A percentile compares a stretch with the other conserved stretches of the same genome.
These are phyloP conservation scores for Lathyrus oleraceus DNA, from an alignment of 306 rosid species.

Conservation along the genomic window DNA sequence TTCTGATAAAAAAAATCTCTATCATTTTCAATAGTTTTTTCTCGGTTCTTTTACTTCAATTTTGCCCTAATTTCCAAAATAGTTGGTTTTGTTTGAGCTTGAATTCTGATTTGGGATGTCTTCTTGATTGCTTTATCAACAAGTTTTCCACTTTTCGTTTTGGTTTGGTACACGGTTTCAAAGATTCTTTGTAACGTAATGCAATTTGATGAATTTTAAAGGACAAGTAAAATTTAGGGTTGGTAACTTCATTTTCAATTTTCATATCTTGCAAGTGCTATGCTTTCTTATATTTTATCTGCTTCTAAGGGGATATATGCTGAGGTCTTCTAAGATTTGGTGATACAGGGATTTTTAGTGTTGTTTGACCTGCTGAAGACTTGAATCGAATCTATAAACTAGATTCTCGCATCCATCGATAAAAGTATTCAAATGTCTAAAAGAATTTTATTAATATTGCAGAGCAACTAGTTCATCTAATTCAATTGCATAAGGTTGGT, in stretches of 20 bases:
- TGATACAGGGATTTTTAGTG: background rate
- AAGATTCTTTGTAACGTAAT: background rate
- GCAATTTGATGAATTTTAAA: constrained; percentile 6
- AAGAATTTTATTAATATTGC: background rate
- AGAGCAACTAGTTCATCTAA: background rate
- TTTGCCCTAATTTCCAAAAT: background rate
- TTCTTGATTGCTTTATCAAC: constrained; percentile 15
- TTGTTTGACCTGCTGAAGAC: no score
- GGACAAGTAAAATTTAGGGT: background rate
- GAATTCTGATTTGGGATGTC: constrained; percentile 25
- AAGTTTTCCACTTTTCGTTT: background rate
- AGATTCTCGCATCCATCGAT: background rate
- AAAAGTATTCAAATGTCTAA: constrained; percentile 8
- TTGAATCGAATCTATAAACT: background rate
- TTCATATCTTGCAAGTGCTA: no score
- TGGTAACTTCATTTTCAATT: no score
- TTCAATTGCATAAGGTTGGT: no score
- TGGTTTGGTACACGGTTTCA: constrained; percentile 5
- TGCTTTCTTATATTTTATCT: no score
- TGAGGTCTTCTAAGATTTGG: background rate
- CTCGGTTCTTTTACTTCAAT: background rate
- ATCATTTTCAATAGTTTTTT: background rate
- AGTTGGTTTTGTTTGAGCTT: constrained; percentile 10
- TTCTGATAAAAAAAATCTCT: background rate
- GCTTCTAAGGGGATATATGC: background rate